Evolutionary conservation across 2,329 filamentous ascomycete genomes (phyloP), one percentile per base, ranked within the genome.

Genomic region (Epichloe baconii): DNA sequence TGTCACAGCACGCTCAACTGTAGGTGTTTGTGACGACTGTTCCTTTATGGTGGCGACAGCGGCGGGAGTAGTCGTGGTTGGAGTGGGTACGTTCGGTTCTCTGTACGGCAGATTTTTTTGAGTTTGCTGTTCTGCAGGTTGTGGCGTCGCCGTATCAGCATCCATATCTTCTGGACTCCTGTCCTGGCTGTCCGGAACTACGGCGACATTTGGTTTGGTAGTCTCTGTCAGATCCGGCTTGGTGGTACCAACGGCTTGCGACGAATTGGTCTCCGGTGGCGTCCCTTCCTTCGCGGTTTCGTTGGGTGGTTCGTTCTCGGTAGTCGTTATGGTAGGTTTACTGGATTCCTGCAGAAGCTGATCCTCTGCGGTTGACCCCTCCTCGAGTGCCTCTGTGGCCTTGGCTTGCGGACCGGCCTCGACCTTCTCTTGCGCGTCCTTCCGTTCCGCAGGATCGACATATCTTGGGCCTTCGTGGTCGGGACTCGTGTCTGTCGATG

Each of bases 401-500:
- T 47, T 37, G 21, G 12, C 26, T 21, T 46, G 42, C 44, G 40
- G 26, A 12, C 26, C 17, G 15, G 17, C 14, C 15, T 46, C 36
- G 15, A 4, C 21, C 14, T 72, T 74, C 49, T 66, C 64, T 36
- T 70, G 69, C 58, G 73, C 40, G 23, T 23, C 37, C 37, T 50
- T 73, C 53, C 74, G 70, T 21, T 75, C 72, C 19, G 51, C 55
- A n/a, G 68, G 67, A 36, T 81, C 73, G 15, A 72, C 64, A 57
- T 78, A 79, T 43, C 77, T 75, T 46, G 77, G 71, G 17, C 73
- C 75, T 47, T 88, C 84, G 50, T 84, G 78, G 50, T 85, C 85
- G 1, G 85, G 82, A 58, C 85, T 89, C 2, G 86, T 89, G 57
- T 85, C 82, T 1, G 85, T 80, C 1, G 86, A 89, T 6, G 75